These are phyloP conservation scores for Colletotrichum lentis DNA, from an alignment of 2,329 filamentous ascomycete species.

Conservation along the genomic window DNA sequence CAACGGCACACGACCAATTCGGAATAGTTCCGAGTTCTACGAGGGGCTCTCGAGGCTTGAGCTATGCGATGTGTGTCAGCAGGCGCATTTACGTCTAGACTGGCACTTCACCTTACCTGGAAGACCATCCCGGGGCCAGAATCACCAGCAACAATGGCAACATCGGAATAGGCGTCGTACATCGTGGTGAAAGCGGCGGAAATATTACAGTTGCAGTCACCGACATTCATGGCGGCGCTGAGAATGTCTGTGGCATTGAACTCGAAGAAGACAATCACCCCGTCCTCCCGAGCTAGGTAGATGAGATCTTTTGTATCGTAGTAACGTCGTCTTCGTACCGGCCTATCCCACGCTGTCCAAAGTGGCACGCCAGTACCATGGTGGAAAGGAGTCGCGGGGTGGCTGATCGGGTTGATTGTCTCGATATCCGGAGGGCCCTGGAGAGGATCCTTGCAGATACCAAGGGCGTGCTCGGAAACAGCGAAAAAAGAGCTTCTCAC, in stretches of 20 bases:
- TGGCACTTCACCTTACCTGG: slow-evolving; percentile 59
- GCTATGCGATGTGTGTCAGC: slow-evolving; percentile 12
- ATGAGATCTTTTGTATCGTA: slow-evolving; percentile 76
- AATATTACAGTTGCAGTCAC: slow-evolving; percentile 75
- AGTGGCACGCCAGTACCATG: slow-evolving; percentile 62
- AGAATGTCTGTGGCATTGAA: slow-evolving; percentile 67
- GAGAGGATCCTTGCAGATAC: slow-evolving; percentile 64
- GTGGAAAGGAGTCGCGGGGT: slow-evolving; percentile 54
- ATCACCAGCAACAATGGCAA: slow-evolving; percentile 82
- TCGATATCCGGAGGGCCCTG: slow-evolving; percentile 60
- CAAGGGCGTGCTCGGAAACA: slow-evolving; percentile 68
- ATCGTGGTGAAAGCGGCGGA: slow-evolving; percentile 83
- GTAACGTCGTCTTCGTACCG: slow-evolving; percentile 71
- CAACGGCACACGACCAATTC: slow-evolving; percentile 69
- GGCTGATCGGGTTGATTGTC: slow-evolving; percentile 52
- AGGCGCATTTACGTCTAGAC: background rate
- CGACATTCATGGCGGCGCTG: slow-evolving; percentile 65
- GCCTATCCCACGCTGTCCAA: slow-evolving; percentile 87
- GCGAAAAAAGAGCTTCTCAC: slow-evolving; percentile 75
- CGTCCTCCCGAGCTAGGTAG: slow-evolving; percentile 89
- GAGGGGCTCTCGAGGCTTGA: slow-evolving; percentile 39
- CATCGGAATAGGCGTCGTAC: slow-evolving; percentile 73
- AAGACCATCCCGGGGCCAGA: slow-evolving; percentile 81
- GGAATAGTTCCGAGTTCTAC: slow-evolving; percentile 60
- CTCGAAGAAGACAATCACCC: slow-evolving; percentile 76